Base-by-base conservation (phyloP, 2,329 filamentous ascomycete genomes). In the Pseudogymnoascus sp. region DNA sequence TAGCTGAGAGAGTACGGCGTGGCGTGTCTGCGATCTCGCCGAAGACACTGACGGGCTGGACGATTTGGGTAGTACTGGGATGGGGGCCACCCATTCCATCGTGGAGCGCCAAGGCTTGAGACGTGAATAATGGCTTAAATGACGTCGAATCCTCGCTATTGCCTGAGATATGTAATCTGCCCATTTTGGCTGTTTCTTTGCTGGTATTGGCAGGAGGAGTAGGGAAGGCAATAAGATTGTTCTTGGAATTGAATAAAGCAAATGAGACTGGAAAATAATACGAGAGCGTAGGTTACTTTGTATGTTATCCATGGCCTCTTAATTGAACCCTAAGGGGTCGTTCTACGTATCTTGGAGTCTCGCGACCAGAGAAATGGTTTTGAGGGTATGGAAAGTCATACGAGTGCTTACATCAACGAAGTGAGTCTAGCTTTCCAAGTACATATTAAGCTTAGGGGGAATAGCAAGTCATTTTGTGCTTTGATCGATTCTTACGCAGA, bases 371-470 rank as follows among this genome's bases (percentile, higher is more conserved):
- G n/a, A 55, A 55, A 33, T 55, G 9, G n/a, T 9, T 12, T 18
- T 33, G 48, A 29, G 29, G 45, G 48, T 10, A 18, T 4, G 3
- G 29, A 33, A 21, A 55, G 21, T 55, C 48, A 55, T 55, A 55
- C 48, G 48, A 52, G 27, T 55, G 48, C 29, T 33, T 55, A 55
- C 48, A 33, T 55, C 48, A 55, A 33, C 29, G 48, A 33, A 55
- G 29, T 12, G 29, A 33, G 48, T 9, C 27, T 33, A 55, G 27
- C 45, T 18, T 18, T 33, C 45, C 2, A 7, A 29, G 12, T 9
- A n/a, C 25, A 48, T 21, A 48, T 48, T 29, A 33, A 33, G 25
- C 25, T 15, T n/a, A 15, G 5, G 21, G 9, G 25, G 4, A 52
- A 5, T 12, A 31, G 42, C 45, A 31, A 18, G 7, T 33, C 18